phyloP scores from a whole-genome alignment of 2,329 filamentous ascomycete species.

The Pestalotiopsis sp. region DNA sequence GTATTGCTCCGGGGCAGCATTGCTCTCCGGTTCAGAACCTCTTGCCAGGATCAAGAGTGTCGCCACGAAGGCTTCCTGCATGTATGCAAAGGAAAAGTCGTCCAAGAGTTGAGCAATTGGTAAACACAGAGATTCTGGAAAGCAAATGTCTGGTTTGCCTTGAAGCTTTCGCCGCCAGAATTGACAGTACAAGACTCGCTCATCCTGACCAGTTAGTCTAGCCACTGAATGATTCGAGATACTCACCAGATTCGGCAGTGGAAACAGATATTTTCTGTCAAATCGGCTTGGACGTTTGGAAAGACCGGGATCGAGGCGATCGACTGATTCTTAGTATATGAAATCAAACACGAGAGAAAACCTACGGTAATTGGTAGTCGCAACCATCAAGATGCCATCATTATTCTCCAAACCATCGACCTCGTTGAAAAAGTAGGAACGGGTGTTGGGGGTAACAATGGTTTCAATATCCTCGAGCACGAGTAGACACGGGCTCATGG shows the following conservation, averaged over 20 bases:
- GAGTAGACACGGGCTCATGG: constrained; percentile 66
- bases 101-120: constrained; percentile 62
- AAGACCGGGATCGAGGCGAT: constrained; percentile 66
- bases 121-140: constrained; percentile 56
- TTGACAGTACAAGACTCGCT: constrained; percentile 60
- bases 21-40: constrained; percentile 24
- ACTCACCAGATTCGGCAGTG: constrained; percentile 24
- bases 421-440: constrained; percentile 72
- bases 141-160: constrained; percentile 57
- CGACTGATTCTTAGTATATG: constrained; percentile 36
- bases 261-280: constrained; percentile 67
- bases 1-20: constrained; percentile 51
- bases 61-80: constrained; percentile 69
- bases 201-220: constrained; percentile 46
- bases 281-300: constrained; percentile 66
- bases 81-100: constrained; percentile 67
- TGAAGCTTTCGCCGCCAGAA: constrained; percentile 62
- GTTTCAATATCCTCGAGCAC: constrained; percentile 73
- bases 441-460: constrained; percentile 58
- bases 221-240: constrained; percentile 13
- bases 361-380: constrained; percentile 58
- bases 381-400: constrained; percentile 70
- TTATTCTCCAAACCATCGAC: constrained; percentile 69
- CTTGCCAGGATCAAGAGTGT: constrained; percentile 46
- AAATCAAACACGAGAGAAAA: neutral